Conservation (phyloP, 2,329 filamentous ascomycete genomes). For the Tolypocladium cylindrosporum region DNA sequence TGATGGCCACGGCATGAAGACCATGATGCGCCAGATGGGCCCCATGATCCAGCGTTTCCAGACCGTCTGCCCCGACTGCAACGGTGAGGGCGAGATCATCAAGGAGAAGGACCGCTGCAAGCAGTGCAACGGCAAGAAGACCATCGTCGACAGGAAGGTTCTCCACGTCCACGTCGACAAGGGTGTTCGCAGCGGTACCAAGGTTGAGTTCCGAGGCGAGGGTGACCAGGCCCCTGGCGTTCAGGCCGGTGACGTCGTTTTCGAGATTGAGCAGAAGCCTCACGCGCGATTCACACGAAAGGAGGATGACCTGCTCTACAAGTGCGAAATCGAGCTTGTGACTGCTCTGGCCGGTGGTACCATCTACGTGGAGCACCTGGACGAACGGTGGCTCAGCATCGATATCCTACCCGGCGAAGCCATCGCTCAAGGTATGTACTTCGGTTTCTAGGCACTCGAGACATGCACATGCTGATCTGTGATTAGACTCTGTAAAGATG, state of each 20-base stretch:
- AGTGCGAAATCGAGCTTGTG: constrained; percentile 89
- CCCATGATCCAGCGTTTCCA: constrained; percentile 99
- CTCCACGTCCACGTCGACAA: constrained; percentile 96
- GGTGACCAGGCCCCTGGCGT: constrained; percentile 93
- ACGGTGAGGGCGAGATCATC: constrained; percentile 93
- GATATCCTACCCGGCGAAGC: constrained; percentile 91
- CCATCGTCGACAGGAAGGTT: constrained; percentile 91
- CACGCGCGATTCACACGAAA: constrained; percentile 90
- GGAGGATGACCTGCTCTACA: constrained; percentile 91
- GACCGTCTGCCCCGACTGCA: constrained; percentile 96
- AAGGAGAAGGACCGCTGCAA: constrained; percentile 98
- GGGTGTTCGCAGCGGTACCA: constrained; percentile 86
- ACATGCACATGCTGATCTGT: constrained; percentile 1
- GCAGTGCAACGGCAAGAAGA: constrained; percentile 95
- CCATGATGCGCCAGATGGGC: constrained; percentile 99
- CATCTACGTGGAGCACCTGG: constrained; percentile 90
- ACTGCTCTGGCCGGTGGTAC: constrained; percentile 88
- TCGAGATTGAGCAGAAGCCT: constrained; percentile 99
- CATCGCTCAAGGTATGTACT: constrained; percentile 71
- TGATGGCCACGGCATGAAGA: constrained; percentile 96
- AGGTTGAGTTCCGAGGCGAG: constrained; percentile 94
- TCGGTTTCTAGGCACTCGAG: not conserved
- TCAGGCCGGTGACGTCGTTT: constrained; percentile 90
- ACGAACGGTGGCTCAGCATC: constrained; percentile 92
- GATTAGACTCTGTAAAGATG: constrained; percentile 76